Base-by-base conservation (phyloP, 345 rosid species). In the Citrus cavaleriei region DNA sequence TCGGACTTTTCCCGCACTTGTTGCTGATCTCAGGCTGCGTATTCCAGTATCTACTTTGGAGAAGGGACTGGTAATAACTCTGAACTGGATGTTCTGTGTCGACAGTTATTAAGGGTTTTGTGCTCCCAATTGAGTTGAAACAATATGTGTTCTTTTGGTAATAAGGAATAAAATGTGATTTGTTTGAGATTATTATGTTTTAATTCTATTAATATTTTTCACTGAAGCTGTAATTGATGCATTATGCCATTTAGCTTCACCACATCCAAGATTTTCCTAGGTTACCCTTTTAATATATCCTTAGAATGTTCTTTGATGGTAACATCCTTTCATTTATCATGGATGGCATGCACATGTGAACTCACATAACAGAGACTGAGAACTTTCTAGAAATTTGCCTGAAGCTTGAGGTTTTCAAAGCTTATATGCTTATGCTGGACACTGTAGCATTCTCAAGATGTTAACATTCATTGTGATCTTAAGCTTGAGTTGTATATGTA, bases 1-100 rank as follows among this genome's bases (percentile, higher is more conserved):
- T 83, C 93, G 97, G 61, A 92, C 97, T 76, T 85, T 87, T 75
- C 94, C 99, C 81, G 93, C 88, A 73, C 83, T 96, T 55, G 83
- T 88, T 74, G 79, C 91, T 78, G 94, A 87, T 79, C 94, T 92
- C 74, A 83, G 87, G 82, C 82, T 96, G 79, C 86, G 91, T 49
- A 35, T 82, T 71, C 91, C 98, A 8, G 75, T 93, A 79, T 94
- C 98, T 38, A 85, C 83, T 73, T 71, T 96, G 82, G 99, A 94
- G 90, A 90, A 87, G 77, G 97, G 90, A 84, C 75, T 88, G 92
- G 98, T 96, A 90, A 63, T 60, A 22, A 72, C 58, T 55, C 70
- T 73, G 59, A 76, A 61, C 72, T 57, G 70, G 4, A 57, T 13
- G 34, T 60, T 77, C 79, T 75, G 10, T 77, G 68, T 49, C 22